A percentile compares a stretch with the other conserved stretches of the same genome.
Conservation (phyloP, 345 rosid genomes). For the Mangifera indica region DNA sequence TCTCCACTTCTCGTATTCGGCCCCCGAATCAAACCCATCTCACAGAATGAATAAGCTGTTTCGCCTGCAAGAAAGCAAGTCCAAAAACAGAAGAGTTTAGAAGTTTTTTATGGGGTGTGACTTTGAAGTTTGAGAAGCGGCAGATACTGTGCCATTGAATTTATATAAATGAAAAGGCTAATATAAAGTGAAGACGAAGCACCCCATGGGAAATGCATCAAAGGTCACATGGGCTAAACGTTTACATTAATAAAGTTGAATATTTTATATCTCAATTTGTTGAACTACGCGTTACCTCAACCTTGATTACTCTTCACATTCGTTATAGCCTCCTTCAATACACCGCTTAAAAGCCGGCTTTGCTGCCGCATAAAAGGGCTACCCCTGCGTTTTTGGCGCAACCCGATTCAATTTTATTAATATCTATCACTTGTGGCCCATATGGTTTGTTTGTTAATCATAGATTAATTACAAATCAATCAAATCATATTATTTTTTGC, state of each 20-base stretch:
- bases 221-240: slow-evolving; percentile 85
- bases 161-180: slow-evolving; percentile 28
- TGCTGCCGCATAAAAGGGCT: slow-evolving; percentile 61
- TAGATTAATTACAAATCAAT: neutral
- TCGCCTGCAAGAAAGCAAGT: slow-evolving; percentile 30
- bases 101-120: slow-evolving; percentile 7
- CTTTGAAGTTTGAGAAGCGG: slow-evolving; percentile 24
- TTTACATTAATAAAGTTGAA: slow-evolving; percentile 41
- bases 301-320: slow-evolving; percentile 13
- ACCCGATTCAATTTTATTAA: neutral
- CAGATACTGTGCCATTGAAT: slow-evolving; percentile 33
- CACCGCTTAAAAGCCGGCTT: slow-evolving; percentile 61
- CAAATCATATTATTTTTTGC: slow-evolving; percentile 5
- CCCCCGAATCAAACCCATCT: slow-evolving; percentile 66
- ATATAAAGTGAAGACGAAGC: slow-evolving; percentile 42
- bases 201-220: slow-evolving; percentile 53
- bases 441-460: slow-evolving; percentile 13
- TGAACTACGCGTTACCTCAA: slow-evolving; percentile 27
- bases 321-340: slow-evolving; percentile 14
- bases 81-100: neutral
- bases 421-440: slow-evolving; percentile 12
- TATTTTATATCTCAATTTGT: slow-evolving; percentile 2
- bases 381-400: slow-evolving; percentile 56
- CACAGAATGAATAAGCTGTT: slow-evolving; percentile 15
- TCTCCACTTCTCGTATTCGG: slow-evolving; percentile 62